Conservation (phyloP, 768 basidiomycete species). For the Botryobasidium botryosum region DNA sequence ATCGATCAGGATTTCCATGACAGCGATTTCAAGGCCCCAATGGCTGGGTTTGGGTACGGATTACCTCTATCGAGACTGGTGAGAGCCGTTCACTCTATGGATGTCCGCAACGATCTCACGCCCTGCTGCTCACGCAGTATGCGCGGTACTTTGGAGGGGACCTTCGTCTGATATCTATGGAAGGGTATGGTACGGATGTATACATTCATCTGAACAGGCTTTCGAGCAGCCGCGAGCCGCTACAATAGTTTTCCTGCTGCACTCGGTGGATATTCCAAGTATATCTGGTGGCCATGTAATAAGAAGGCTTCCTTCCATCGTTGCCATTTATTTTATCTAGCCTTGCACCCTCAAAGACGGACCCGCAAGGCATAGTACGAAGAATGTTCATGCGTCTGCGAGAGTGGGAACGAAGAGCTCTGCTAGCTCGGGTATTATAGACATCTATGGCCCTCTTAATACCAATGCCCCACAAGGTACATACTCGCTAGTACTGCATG, state of each 20-base stretch:
- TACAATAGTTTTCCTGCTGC: conserved; percentile 38
- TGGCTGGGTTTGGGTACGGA: conserved; percentile 96
- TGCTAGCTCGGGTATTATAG: no score
- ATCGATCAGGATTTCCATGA: conserved; percentile 38
- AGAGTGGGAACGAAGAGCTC: no score
- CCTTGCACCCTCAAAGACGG: no score
- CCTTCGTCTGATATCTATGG: conserved; percentile 89
- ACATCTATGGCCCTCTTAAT: no score
- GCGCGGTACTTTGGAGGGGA: conserved; percentile 93
- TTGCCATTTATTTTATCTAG: no score
- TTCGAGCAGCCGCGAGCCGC: conserved; percentile 65
- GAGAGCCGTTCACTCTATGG: conserved; percentile 16
- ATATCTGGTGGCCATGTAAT: no score
- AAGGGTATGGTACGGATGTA: conserved; percentile 91
- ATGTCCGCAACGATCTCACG: conserved; percentile 3
- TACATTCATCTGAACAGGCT: conserved; percentile 83
- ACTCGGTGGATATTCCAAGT: no score
- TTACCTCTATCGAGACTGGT: conserved; percentile 83
- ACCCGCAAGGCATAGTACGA: no score
- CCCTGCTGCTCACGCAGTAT: conserved; percentile 33
- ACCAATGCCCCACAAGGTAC: no score
- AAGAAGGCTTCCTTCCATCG: no score
- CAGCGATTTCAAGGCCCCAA: conserved; percentile 89
- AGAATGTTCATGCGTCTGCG: no score
- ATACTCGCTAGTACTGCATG: no score